phyloP scores from a whole-genome alignment of 2,329 filamentous ascomycete species.

The Penicillium vulpinum region DNA sequence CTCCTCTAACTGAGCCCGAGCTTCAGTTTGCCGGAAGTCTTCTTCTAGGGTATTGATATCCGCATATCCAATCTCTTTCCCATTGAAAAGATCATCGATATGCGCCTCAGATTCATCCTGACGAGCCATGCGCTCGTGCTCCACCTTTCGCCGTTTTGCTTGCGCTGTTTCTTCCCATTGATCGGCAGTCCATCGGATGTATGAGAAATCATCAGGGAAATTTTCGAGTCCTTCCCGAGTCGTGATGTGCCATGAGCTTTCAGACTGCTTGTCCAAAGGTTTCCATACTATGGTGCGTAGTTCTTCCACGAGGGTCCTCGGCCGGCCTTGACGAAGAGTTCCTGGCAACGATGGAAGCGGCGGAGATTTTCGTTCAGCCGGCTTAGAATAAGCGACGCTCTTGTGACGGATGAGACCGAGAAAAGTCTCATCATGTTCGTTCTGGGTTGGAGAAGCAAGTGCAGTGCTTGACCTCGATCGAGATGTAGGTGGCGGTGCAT shows the following conservation, averaged over 20 bases:
- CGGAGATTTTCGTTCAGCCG: conserved; percentile 26
- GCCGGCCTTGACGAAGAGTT: conserved; percentile 33
- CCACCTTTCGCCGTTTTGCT: conserved; percentile 46
- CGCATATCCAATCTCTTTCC: conserved; percentile 58
- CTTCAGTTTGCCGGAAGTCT: conserved; percentile 56
- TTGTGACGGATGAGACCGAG: conserved; percentile 50
- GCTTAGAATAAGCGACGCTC: conserved; percentile 42
- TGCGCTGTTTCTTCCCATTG: conserved; percentile 51
- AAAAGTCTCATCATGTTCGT: conserved; percentile 47
- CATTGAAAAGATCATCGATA: conserved; percentile 57
- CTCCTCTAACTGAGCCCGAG: conserved; percentile 53
- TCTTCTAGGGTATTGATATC: conserved; percentile 57
- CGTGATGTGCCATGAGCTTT: conserved; percentile 35
- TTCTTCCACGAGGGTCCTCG: conserved; percentile 31
- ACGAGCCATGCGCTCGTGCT: conserved; percentile 50
- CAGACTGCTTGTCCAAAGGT: conserved; percentile 35
- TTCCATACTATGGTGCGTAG: conserved; percentile 38
- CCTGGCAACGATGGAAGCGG: conserved; percentile 33
- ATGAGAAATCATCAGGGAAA: conserved; percentile 45
- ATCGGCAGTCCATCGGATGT: conserved; percentile 43
- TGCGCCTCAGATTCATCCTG: conserved; percentile 55
- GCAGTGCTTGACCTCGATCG: conserved; percentile 19
- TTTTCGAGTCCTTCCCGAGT: conserved; percentile 36
- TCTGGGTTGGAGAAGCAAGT: conserved; percentile 23
- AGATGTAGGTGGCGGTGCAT: conserved; percentile 25